Conservation (phyloP, 73 alveolate genomes). For the Diophrys sp. region DNA sequence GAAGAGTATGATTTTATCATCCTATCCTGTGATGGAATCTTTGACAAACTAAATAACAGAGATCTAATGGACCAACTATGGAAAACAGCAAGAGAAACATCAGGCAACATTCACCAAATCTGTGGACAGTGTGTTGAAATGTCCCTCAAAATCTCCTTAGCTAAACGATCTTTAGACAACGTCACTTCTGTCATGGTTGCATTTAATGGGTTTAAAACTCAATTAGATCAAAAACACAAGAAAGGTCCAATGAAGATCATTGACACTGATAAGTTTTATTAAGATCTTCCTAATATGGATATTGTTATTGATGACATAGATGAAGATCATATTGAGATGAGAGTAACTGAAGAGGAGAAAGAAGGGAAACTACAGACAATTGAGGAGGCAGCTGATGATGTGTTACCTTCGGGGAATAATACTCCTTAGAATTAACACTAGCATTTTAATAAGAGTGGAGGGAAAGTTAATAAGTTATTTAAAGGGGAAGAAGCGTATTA, state of each 20-base stretch:
- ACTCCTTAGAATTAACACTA: not conserved
- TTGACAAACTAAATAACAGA: constrained; percentile 84
- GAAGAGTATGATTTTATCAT: constrained; percentile 67
- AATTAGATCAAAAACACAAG: not conserved
- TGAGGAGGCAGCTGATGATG: not conserved
- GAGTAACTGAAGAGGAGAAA: not conserved
- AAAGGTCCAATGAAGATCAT: not conserved
- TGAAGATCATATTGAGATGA: not conserved
- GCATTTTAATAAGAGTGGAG: not conserved
- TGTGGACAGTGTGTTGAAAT: constrained; percentile 85
- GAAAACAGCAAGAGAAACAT: constrained; percentile 22
- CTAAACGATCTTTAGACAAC: constrained; percentile 83
- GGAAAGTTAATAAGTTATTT: not conserved
- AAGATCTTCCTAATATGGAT: not conserved
- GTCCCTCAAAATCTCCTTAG: constrained; percentile 74
- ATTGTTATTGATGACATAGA: not conserved
- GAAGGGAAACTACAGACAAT: not conserved
- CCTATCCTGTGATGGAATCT: constrained; percentile 90
- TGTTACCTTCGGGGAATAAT: not conserved
- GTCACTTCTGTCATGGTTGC: constrained; percentile 71
- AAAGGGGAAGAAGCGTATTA: not conserved
- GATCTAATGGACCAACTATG: constrained; percentile 80
- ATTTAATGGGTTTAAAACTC: constrained; percentile 40
- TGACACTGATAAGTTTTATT: not conserved
- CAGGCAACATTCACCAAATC: constrained; percentile 54